These are phyloP conservation scores for Scytalidium sp. DNA, from an alignment of 2,329 filamentous ascomycete species.

Conservation along the genomic window DNA sequence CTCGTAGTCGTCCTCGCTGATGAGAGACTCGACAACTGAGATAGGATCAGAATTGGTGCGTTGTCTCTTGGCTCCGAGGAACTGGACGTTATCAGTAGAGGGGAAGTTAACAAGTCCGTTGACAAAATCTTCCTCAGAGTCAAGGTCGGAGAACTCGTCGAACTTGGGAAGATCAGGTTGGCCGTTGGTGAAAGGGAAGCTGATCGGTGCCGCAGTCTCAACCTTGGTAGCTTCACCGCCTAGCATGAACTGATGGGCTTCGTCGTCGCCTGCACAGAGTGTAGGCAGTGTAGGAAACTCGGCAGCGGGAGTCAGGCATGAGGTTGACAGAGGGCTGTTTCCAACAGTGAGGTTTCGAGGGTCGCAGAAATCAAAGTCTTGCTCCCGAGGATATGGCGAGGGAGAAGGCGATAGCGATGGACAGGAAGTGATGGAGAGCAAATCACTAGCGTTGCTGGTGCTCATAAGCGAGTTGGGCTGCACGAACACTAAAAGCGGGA, in stretches of 20 bases:
- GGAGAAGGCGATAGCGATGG: slow-evolving; percentile 87
- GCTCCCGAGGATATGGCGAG: slow-evolving; percentile 67
- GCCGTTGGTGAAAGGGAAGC: slow-evolving; percentile 45
- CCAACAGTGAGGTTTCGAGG: slow-evolving; percentile 81
- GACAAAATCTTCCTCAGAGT: slow-evolving; percentile 86
- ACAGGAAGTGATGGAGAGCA: slow-evolving; percentile 70
- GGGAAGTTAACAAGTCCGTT: slow-evolving; percentile 71
- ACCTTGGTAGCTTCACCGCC: slow-evolving; percentile 49
- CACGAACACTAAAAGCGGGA: slow-evolving; percentile 53
- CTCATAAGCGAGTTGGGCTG: slow-evolving; percentile 64
- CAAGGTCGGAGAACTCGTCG: slow-evolving; percentile 84
- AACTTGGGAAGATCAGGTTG: slow-evolving; percentile 67
- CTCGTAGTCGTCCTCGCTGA: slow-evolving; percentile 73
- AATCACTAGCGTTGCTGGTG: slow-evolving; percentile 59
- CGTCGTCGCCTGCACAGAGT: slow-evolving; percentile 60
- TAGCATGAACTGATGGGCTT: slow-evolving; percentile 48
- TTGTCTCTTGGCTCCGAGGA: slow-evolving; percentile 64
- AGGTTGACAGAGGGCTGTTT: slow-evolving; percentile 37
- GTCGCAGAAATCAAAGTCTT: slow-evolving; percentile 82
- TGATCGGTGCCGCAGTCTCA: slow-evolving; percentile 43
- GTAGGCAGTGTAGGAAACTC: slow-evolving; percentile 66
- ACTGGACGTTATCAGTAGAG: slow-evolving; percentile 54
- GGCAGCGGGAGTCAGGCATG: slow-evolving; percentile 43
- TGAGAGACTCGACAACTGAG: slow-evolving; percentile 72
- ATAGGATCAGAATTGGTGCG: slow-evolving; percentile 63